Conservation (phyloP, 2,329 filamentous ascomycete genomes). For the Tolypocladium endophyticum region DNA sequence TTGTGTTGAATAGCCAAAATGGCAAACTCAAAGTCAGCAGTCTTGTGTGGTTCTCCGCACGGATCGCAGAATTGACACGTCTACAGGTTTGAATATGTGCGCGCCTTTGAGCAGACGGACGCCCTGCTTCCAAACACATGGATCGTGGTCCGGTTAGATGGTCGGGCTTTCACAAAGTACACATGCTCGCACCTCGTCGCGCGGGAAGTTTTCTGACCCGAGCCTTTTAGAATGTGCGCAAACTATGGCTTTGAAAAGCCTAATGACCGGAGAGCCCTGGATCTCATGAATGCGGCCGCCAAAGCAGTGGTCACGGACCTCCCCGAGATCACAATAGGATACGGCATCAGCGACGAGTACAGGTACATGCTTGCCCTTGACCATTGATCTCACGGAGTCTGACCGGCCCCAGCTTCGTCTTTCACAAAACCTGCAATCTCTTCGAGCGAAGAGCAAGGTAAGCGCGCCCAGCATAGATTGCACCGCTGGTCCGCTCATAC, state of each 20-base stretch:
- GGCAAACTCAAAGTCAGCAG: slow-evolving; percentile 44
- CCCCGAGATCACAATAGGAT: slow-evolving; percentile 76
- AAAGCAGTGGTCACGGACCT: slow-evolving; percentile 72
- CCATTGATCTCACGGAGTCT: not conserved
- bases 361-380: slow-evolving; percentile 35
- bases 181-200: slow-evolving; percentile 2
- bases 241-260: slow-evolving; percentile 85
- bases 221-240: slow-evolving; percentile 54
- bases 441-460: slow-evolving; percentile 80
- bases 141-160: slow-evolving; percentile 91
- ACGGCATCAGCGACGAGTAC: slow-evolving; percentile 92
- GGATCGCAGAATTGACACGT: not conserved
- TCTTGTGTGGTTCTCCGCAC: not conserved
- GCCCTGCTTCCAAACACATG: slow-evolving; percentile 79
- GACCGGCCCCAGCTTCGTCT: slow-evolving; percentile 59
- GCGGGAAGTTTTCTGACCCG: not conserved
- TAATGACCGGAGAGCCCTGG: slow-evolving; percentile 76
- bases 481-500: not conserved
- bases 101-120: slow-evolving; percentile 76
- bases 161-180: slow-evolving; percentile 89
- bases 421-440: slow-evolving; percentile 69
- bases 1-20: slow-evolving; percentile 19
- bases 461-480: not conserved
- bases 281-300: slow-evolving; percentile 94
- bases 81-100: slow-evolving; percentile 84